These are phyloP conservation scores for Torulaspora indica DNA, from an alignment of 805 yeast genomes.

Conservation along the genomic window DNA sequence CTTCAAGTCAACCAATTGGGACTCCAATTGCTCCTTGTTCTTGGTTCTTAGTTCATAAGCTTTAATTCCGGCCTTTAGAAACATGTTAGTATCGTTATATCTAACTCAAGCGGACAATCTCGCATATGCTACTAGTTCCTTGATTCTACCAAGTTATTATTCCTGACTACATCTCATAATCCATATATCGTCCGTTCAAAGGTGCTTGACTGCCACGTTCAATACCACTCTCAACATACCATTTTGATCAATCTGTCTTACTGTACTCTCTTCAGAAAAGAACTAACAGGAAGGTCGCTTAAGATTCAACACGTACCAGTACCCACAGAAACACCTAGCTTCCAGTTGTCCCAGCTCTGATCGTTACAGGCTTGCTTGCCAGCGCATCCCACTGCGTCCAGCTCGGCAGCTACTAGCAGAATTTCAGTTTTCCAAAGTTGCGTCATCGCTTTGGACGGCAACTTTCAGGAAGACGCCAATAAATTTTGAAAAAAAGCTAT, in stretches of 20 bases:
- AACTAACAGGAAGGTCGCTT: not conserved
- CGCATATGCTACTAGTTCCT: too few species aligned
- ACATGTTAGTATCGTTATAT: not conserved
- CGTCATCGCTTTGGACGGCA: not conserved
- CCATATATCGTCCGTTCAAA: too few species aligned
- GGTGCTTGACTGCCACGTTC: not conserved
- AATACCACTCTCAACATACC: constrained; percentile 18
- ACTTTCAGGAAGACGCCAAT: not conserved
- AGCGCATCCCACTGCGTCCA: not conserved
- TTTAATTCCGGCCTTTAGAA: constrained; percentile 73
- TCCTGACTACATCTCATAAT: too few species aligned
- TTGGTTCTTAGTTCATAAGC: constrained; percentile 95
- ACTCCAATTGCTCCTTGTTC: constrained; percentile 94
- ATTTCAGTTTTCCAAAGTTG: not conserved
- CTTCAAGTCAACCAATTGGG: constrained; percentile 92
- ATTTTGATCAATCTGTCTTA: constrained; percentile 24
- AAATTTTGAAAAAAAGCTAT: too few species aligned
- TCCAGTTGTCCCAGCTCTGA: not conserved
- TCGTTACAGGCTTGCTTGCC: not conserved
- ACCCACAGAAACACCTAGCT: not conserved
- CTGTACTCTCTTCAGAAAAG: constrained; percentile 15
- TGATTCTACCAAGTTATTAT: too few species aligned
- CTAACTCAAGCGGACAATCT: too few species aligned
- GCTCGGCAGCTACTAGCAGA: not conserved
- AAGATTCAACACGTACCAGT: not conserved